Base-by-base conservation (phyloP, 768 basidiomycete species). In the Suillus ampliporus region DNA sequence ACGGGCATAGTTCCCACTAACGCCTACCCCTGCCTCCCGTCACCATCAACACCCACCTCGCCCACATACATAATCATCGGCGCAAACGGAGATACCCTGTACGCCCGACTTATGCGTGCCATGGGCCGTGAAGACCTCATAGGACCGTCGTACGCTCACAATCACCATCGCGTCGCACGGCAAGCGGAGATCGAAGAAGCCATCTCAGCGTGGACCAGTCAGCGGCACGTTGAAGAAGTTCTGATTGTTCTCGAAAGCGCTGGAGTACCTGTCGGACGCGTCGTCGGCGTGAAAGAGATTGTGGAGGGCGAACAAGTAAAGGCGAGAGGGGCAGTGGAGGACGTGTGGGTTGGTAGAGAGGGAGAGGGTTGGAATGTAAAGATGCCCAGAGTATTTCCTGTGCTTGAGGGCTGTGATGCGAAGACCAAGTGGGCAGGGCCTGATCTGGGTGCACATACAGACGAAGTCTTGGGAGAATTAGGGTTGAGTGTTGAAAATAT, bases 1-100 rank as follows among this genome's bases (percentile, higher is more conserved):
- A 91, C 89, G 0, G 89, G 89, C 1, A 89, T 91, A 43, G 89
- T 90, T 9, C 89, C 89, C 1, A 90, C 88, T 11, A 90, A 90
- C 67, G 89, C 88, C 5, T 89, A 89, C 70, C 89, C 88, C 4
- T 90, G 89, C 74, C 77, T 81, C 28, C 82, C 87, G 9, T 77
- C 82, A 13, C 73, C 67, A 1, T 63, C 78, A 40, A 63, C 82
- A 0, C 79, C 82, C 2, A 62, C 68, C 2, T 72, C 75, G 0
- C 84, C 83, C 0, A 80, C 81, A 5, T 90, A 87, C 69, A 79
- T 89, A 58, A 87, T 91, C 67, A 89, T 91, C 66, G 89, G 89
- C 41, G 89, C 86, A 31, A 91, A 91, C 66, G 87, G 87, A 0
- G 89, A 90, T 71, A 81, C 85, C 3, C 82, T 91, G 70, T 91